phyloP scores from a whole-genome alignment of 331 rosid genomes.

The Arachis monticola region DNA sequence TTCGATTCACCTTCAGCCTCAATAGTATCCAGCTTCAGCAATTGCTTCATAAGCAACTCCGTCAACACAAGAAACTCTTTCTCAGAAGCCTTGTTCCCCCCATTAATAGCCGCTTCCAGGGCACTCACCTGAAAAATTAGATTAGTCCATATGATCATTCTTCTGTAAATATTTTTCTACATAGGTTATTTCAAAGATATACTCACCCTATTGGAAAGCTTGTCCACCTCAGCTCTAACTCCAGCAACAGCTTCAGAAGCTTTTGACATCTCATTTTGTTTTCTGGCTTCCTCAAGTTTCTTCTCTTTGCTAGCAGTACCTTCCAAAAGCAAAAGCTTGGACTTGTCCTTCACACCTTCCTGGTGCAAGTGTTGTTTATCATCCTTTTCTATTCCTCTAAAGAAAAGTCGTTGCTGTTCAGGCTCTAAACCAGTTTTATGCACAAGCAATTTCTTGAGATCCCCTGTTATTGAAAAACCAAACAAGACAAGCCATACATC shows the following conservation, averaged over 20 bases:
- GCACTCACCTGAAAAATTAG: slow-evolving; percentile 59
- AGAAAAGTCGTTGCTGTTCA: slow-evolving; percentile 69
- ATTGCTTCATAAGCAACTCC: slow-evolving; percentile 88
- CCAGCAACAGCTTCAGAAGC: slow-evolving; percentile 68
- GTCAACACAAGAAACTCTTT: slow-evolving; percentile 67
- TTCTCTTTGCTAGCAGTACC: slow-evolving; percentile 53
- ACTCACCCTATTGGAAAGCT: slow-evolving; percentile 72
- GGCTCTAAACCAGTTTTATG: slow-evolving; percentile 68
- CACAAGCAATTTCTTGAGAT: slow-evolving; percentile 62
- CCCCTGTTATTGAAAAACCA: slow-evolving; percentile 58
- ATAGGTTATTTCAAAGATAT: not conserved
- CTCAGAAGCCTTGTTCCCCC: slow-evolving; percentile 67
- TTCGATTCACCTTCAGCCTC: slow-evolving; percentile 88
- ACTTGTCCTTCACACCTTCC: slow-evolving; percentile 80
- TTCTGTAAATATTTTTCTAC: slow-evolving; percentile 23
- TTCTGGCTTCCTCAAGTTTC: slow-evolving; percentile 54
- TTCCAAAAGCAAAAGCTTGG: slow-evolving; percentile 69
- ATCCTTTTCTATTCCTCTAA: slow-evolving; percentile 82
- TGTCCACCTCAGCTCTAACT: slow-evolving; percentile 78
- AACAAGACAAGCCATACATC: slow-evolving; percentile 25
- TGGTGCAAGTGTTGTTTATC: slow-evolving; percentile 67
- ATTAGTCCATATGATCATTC: slow-evolving; percentile 26
- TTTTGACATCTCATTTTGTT: slow-evolving; percentile 50
- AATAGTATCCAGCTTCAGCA: slow-evolving; percentile 83
- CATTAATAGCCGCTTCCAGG: slow-evolving; percentile 64